Conservation (phyloP, 768 basidiomycete species). For the Collybiopsis confluens region DNA sequence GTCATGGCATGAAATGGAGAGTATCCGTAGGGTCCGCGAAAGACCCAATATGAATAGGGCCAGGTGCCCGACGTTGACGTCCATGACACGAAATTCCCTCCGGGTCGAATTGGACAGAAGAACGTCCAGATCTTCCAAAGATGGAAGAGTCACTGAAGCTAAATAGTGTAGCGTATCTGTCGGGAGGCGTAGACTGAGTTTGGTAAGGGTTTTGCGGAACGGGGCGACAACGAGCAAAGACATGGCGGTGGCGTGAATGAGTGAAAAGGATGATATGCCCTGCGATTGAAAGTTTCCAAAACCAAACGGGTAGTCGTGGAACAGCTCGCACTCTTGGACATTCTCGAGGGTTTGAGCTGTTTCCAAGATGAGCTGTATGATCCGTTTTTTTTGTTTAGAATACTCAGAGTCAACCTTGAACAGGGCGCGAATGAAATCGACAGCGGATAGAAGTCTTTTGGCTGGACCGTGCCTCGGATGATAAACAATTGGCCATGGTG, state of each 20-base stretch:
- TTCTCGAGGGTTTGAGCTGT: slow-evolving; percentile 28
- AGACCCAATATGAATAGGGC: slow-evolving; percentile 39
- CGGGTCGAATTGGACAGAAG: slow-evolving; percentile 25
- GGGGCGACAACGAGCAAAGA: slow-evolving; percentile 20
- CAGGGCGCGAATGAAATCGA: neutral
- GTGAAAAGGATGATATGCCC: too few species aligned
- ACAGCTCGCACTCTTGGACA: too few species aligned
- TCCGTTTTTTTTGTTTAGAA: too few species aligned
- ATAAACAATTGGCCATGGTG: slow-evolving; percentile 20
- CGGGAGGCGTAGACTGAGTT: slow-evolving; percentile 36
- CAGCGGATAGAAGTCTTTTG: neutral
- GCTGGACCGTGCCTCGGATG: neutral
- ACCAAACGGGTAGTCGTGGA: too few species aligned
- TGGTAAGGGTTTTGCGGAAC: slow-evolving; percentile 27
- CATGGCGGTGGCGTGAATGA: too few species aligned
- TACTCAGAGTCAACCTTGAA: slow-evolving; percentile 7
- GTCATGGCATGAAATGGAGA: slow-evolving; percentile 31
- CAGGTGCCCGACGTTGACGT: too few species aligned
- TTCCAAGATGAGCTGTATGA: slow-evolving; percentile 25
- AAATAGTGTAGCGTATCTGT: slow-evolving; percentile 29
- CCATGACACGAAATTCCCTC: slow-evolving; percentile 32
- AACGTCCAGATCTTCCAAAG: slow-evolving; percentile 31
- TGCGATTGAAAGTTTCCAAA: too few species aligned
- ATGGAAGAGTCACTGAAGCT: slow-evolving; percentile 27
- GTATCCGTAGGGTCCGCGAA: slow-evolving; percentile 34